Evolutionary conservation across 306 rosid species (phyloP), one percentile per base, ranked within the genome.

Genomic region (Trifolium pratense): DNA sequence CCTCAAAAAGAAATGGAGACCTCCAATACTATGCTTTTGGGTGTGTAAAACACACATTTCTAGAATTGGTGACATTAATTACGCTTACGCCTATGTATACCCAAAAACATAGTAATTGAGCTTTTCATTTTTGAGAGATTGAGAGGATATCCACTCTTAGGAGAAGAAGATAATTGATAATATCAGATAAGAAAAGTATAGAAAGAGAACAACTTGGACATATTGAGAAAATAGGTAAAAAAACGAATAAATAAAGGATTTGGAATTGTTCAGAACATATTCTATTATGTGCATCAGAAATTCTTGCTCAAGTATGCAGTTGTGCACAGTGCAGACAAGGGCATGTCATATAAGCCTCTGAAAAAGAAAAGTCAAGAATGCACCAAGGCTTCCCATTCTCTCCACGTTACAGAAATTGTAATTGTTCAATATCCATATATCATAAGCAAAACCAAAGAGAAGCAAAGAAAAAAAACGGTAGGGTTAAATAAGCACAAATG

Each of bases 191-290:
- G 5, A 77, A 20, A 20, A 40, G 60, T 55, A 55, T 9, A 55
- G 31, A 52, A 4, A 29, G 0, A 48, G 20, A 74, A 46, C 56
- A 66, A 66, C 5, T 21, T 25, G n/a, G 39, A 66, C 56, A 46
- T 20, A 9, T 9, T 37, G 42, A 37, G 42, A 66, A 66, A 55
- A 65, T 39, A 9, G 3, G 7, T 29, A 29, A 16, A 18, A n/a
- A 53, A 11, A 9, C 11, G 12, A 65, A 20, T 39, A 17, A 66
- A 42, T 37, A 65, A 65, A 16, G 39, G 55, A 65, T 39, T 37
- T 52, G 21, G 55, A 75, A 66, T 63, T 49, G 52, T 52, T 75
- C 56, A 39, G 66, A 37, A 65, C 25, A 39, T 65, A 53, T 37
- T 65, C 12, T 68, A 5, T 6, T 17, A 7, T 18, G 58, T 43